These are phyloP conservation scores for Cydonia oblonga DNA, from an alignment of 331 rosid species.

Conservation along the genomic window DNA sequence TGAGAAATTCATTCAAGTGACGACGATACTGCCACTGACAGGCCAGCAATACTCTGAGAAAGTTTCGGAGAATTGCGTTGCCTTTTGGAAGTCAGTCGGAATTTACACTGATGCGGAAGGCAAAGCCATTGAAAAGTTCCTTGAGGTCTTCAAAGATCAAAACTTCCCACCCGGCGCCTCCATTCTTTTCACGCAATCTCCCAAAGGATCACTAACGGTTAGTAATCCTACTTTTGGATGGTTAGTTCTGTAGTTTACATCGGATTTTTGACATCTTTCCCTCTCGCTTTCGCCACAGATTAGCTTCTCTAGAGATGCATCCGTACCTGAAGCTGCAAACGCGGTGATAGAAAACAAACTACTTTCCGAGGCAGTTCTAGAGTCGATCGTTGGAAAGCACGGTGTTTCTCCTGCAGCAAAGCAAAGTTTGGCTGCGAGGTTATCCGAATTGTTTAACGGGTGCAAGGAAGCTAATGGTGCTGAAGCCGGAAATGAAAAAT, in stretches of 20 bases:
- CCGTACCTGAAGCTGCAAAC: slow-evolving; percentile 25
- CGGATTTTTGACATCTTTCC: neutral
- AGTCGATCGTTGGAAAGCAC: slow-evolving; percentile 55
- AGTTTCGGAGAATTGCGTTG: slow-evolving; percentile 56
- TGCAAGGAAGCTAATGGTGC: too few relatives aligned
- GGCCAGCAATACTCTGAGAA: slow-evolving; percentile 52
- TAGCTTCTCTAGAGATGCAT: slow-evolving; percentile 51
- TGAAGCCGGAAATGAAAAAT: neutral
- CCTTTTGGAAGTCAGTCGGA: slow-evolving; percentile 43
- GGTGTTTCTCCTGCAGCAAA: slow-evolving; percentile 75
- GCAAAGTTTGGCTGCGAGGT: slow-evolving; percentile 43
- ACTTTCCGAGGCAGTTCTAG: slow-evolving; percentile 54
- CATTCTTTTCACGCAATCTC: slow-evolving; percentile 47
- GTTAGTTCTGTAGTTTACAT: neutral
- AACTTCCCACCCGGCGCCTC: slow-evolving; percentile 49
- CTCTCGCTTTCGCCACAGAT: slow-evolving; percentile 21
- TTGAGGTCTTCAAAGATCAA: slow-evolving; percentile 36
- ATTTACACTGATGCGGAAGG: slow-evolving; percentile 50
- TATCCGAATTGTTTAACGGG: slow-evolving; percentile 21
- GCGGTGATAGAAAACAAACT: slow-evolving; percentile 41
- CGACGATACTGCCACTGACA: slow-evolving; percentile 34
- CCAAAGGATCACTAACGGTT: slow-evolving; percentile 46
- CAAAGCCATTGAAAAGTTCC: slow-evolving; percentile 40
- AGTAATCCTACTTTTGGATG: neutral
- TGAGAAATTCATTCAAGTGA: slow-evolving; percentile 47